These are phyloP conservation scores for Cenchrus purpureus DNA, from an alignment of 176 grass and related monocot species.

Conservation along the genomic window DNA sequence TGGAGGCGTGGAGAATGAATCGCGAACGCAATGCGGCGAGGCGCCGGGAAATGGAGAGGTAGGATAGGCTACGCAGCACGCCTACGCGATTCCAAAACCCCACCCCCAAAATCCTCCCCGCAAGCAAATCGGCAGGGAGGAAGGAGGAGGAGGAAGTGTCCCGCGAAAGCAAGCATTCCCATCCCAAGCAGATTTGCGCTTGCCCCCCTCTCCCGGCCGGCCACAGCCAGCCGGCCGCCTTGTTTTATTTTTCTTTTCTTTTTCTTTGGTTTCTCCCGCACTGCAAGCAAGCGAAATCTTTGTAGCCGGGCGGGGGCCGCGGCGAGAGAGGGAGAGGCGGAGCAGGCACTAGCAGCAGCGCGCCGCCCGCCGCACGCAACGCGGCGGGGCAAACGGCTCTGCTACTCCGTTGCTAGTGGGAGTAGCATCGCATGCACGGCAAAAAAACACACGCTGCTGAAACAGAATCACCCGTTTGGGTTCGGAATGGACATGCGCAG, in stretches of 20 bases:
- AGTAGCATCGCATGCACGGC: conserved; percentile 3
- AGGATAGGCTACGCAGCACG: conserved; percentile 18
- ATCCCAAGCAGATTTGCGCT: not conserved
- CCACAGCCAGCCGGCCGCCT: not conserved
- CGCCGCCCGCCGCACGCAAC: conserved; percentile 30
- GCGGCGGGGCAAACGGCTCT: not conserved
- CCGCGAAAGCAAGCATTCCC: not conserved
- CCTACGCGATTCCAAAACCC: conserved; percentile 37
- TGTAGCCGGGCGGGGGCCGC: not conserved
- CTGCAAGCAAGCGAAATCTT: conserved; percentile 30
- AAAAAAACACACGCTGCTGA: not conserved
- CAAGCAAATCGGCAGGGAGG: not conserved
- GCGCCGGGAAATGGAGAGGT: not conserved
- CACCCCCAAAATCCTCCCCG: not conserved
- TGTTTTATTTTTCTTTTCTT: not conserved
- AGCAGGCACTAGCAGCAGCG: not conserved
- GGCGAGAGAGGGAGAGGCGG: not conserved
- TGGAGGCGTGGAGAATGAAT: conserved; percentile 1
- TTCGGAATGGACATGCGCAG: not conserved
- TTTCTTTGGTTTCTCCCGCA: conserved; percentile 7
- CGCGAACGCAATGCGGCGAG: not conserved
- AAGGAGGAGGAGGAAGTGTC: not conserved
- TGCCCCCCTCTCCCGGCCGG: not conserved
- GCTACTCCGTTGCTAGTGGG: not conserved
- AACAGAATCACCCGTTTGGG: not conserved